A percentile compares a stretch with the other conserved stretches of the same genome.
Conservation (phyloP, 1,284 basidiomycete genomes). For the Apiotrichum gamsii region DNA sequence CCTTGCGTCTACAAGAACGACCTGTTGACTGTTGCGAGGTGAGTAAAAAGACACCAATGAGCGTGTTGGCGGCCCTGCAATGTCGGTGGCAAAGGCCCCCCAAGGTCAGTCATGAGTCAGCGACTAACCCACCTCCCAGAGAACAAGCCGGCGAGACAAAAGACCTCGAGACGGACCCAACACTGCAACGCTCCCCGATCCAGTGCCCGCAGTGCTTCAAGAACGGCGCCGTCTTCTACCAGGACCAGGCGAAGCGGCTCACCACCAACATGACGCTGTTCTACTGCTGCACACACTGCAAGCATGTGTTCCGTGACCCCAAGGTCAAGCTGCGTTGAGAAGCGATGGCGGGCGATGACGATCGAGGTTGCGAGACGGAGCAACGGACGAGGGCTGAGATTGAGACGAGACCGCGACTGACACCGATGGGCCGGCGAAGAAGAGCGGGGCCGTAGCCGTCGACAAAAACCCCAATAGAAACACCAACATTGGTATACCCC, state of each 20-base stretch:
- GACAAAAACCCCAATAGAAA: too few relatives aligned
- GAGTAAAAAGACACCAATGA: constrained; percentile 43
- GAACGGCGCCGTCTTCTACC: constrained; percentile 72
- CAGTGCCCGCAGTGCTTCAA: constrained; percentile 47
- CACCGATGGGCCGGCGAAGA: too few relatives aligned
- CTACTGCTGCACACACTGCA: constrained; percentile 83
- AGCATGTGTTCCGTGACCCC: constrained; percentile 69
- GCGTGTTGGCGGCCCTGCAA: too few relatives aligned
- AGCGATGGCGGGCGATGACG: too few relatives aligned
- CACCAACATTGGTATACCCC: too few relatives aligned
- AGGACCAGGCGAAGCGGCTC: constrained; percentile 89
- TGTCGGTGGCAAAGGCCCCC: too few relatives aligned
- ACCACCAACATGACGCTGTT: constrained; percentile 77
- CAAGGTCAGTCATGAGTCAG: too few relatives aligned
- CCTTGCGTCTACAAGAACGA: constrained; percentile 87
- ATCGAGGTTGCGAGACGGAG: too few relatives aligned
- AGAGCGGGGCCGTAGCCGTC: too few relatives aligned
- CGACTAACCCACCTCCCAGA: constrained; percentile 49
- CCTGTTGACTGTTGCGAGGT: constrained; percentile 88
- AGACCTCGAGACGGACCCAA: constrained; percentile 85
- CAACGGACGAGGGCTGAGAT: too few relatives aligned
- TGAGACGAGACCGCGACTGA: too few relatives aligned
- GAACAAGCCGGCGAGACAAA: constrained; percentile 88
- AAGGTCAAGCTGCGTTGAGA: constrained; percentile 20
- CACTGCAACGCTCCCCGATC: constrained; percentile 54